Evolutionary conservation across 805 yeast genomes (phyloP), one percentile per base, ranked within the genome.

Genomic region (Tetrapisispora phaffii): DNA sequence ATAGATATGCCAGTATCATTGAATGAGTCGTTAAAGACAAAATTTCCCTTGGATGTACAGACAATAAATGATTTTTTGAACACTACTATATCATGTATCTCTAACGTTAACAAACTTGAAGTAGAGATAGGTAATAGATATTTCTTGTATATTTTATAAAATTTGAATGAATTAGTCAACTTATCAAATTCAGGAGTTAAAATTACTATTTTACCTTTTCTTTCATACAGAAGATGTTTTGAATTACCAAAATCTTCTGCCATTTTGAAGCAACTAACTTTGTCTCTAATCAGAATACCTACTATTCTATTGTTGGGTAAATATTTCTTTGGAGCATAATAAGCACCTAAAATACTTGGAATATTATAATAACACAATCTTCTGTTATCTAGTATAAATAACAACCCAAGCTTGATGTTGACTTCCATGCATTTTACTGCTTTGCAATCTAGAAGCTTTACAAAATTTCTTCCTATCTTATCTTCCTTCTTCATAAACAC

Each of bases 21-120:
- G 42, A 83, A 68, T 5, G 81, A 74, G 52, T 58, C 63, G 19
- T 58, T 57, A 44, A 79, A 67, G 24, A 82, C 72, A 48, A 83
- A 81, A 51, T 82, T 79, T 0, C 89, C 89, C 53, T 76, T 75
- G 16, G 74, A 65, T 0, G 87, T 74, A 54, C 82, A 84, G 1
- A 82, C 74, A 0, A 85, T 77, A 59, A 85, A 73, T 42, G 85
- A 73, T 19, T 77, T 75, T 48, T 79, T 76, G 64, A 85, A 79
- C 2, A 82, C 68, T 0, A 83, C 76, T 17, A 84, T 64, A 2
- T 79, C 81, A 47, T 60, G 68, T 42, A 83, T 73, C 42, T 82
- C 89, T 2, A 75, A 72, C 26, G 73, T 73, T 49, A 80, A 73
- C 44, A 71, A 58, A 20, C 75, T 70, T 39, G 75, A 78, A 49